Evolutionary conservation across 371 early-diverging fungal genomes (phyloP).

Genomic region (Neoconidiobolus thromboides): DNA sequence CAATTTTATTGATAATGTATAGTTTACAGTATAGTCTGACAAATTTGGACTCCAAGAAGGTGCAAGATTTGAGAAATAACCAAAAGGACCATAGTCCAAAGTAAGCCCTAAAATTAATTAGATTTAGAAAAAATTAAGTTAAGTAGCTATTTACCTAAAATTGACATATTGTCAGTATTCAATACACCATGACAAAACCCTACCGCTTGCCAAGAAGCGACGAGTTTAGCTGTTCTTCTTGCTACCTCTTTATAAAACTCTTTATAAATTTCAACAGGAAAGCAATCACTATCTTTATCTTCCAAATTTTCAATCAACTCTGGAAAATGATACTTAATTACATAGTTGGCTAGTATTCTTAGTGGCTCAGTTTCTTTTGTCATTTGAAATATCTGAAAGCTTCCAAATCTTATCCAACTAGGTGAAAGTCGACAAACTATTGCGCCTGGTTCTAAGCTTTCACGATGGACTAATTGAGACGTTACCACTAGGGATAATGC

Average conservation of each 20-base stretch:
- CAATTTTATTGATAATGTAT: background rate
- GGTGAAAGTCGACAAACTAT: slow-evolving; percentile 61
- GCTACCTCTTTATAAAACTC: slow-evolving; percentile 38
- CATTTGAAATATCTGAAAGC: slow-evolving; percentile 61
- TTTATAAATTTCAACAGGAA: slow-evolving; percentile 12
- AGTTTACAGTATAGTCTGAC: slow-evolving; percentile 35
- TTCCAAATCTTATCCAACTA: slow-evolving; percentile 77
- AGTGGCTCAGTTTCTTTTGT: slow-evolving; percentile 36
- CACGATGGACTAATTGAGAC: slow-evolving; percentile 40
- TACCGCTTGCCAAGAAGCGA: slow-evolving; percentile 69
- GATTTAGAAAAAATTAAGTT: background rate
- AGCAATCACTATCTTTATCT: no score
- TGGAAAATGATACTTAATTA: slow-evolving; percentile 16
- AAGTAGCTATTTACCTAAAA: slow-evolving; percentile 19
- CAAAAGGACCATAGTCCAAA: slow-evolving; percentile 78
- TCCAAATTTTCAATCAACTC: background rate
- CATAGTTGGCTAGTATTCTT: slow-evolving; percentile 50
- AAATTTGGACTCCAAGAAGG: slow-evolving; percentile 57
- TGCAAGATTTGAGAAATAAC: slow-evolving; percentile 66
- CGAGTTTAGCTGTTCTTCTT: slow-evolving; percentile 48
- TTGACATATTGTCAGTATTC: slow-evolving; percentile 84
- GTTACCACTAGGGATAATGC: slow-evolving; percentile 47
- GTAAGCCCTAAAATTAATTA: slow-evolving; percentile 32
- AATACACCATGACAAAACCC: slow-evolving; percentile 80
- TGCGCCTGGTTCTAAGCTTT: slow-evolving; percentile 49